Base-by-base conservation (phyloP, 768 basidiomycete species). In the Neoboletus brunneissimus region DNA sequence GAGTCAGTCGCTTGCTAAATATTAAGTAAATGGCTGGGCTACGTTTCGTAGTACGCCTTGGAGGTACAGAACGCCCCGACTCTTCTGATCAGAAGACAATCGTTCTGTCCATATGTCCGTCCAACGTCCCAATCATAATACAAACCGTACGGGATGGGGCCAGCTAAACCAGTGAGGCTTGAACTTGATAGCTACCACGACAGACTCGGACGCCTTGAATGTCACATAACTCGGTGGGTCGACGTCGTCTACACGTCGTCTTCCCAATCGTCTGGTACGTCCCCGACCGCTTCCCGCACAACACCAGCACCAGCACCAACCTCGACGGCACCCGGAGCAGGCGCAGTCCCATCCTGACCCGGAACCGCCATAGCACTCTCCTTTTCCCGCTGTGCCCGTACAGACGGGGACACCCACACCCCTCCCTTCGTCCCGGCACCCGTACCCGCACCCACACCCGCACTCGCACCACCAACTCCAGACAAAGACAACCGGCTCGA, bases 251-350 rank as follows among this genome's bases (percentile, higher is more conserved):
- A 81, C 5, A 56, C 62, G 55, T 81, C 83, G 45, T 84, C 80
- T 57, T 85, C 83, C 84, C 83, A 85, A 58, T 79, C 67, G 35
- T 80, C 77, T 1, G 82, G 84, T 7, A 85, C 75, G 42, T 64
- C 63, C 34, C 59, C 13, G 12, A 25, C 69, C 15, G 3, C 18
- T 32, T 54, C 55, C 20, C 1, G 40, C 11, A 8, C 38, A 50
- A 13, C 45, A 20, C 41, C 43, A 20, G 8, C 35, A 13, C 10
- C 48, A 20, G 4, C 40, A 13, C 8, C 48, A 20, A 4, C 31
- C 38, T 29, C 37, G 29, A n/a, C 34, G 5, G 2, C 49, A n/a
- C 48, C 16, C 8, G 12, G 8, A 16, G 4, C 34, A 0, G 48
- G 12, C 12, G 20, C 38, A 32, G 27, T n/a, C 20, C 20, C 45